Evolutionary conservation across 192 early-diverging fungal genomes (phyloP).

Genomic region (Coemansia sp.): DNA sequence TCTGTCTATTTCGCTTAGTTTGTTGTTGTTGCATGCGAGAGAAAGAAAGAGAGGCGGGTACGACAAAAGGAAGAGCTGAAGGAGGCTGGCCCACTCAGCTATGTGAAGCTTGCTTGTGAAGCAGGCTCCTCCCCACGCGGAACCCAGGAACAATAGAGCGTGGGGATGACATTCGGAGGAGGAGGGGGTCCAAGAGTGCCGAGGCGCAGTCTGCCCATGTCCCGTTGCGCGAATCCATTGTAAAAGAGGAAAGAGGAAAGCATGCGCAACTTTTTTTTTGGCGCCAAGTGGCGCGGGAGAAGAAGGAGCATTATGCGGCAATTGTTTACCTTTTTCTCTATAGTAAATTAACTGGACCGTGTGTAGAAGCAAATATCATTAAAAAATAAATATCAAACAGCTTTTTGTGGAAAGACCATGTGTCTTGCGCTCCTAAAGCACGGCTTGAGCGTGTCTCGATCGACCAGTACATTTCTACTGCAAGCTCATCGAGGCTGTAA

Average conservation of each 20-base stretch:
- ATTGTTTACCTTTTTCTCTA: slow-evolving; percentile 4
- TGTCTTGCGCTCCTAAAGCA: not conserved
- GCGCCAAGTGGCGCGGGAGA: not conserved
- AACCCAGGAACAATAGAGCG: not conserved
- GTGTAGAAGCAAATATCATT: not conserved
- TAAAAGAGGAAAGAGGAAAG: not conserved
- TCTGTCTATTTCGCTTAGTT: not conserved
- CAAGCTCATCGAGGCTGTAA: slow-evolving; percentile 2
- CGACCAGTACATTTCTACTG: not conserved
- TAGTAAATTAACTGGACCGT: not conserved
- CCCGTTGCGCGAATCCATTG: slow-evolving; percentile 4
- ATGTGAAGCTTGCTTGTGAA: not conserved
- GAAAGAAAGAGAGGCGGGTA: slow-evolving; percentile 1
- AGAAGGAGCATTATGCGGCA: not conserved
- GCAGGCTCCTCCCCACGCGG: not conserved
- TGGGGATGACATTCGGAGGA: not conserved
- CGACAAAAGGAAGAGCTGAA: not conserved
- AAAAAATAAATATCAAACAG: not conserved
- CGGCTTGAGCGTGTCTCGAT: not conserved
- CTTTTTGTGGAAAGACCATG: not conserved
- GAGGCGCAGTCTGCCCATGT: slow-evolving; percentile 1
- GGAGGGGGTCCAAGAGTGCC: not conserved
- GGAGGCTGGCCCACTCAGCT: not conserved
- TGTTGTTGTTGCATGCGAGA: slow-evolving; percentile 1
- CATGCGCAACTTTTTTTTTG: not conserved